These are phyloP conservation scores for Brettanomyces sp. DNA, from an alignment of 805 yeast genomes.

Conservation along the genomic window DNA sequence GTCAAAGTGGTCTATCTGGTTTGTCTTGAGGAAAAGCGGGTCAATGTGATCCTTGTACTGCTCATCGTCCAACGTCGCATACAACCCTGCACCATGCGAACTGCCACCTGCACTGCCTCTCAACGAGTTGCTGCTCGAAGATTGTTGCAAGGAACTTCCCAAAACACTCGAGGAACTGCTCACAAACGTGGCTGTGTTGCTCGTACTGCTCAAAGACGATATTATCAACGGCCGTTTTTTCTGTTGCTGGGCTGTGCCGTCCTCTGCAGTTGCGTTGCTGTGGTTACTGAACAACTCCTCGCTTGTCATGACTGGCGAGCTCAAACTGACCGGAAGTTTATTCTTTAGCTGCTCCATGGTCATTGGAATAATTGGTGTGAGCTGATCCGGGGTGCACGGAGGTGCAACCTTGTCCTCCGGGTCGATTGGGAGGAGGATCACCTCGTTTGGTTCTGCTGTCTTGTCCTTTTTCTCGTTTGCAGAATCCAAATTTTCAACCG, in stretches of 20 bases:
- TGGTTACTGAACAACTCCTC: neutral
- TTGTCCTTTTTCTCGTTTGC: neutral
- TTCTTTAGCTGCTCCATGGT: slow-evolving; percentile 3
- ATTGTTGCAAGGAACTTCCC: neutral
- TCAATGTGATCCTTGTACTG: slow-evolving; percentile 7
- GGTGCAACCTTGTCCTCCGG: slow-evolving; percentile 20
- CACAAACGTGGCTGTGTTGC: slow-evolving; percentile 6
- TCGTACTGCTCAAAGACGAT: slow-evolving; percentile 10
- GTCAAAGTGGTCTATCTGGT: slow-evolving; percentile 26
- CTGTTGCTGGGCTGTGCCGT: slow-evolving; percentile 2
- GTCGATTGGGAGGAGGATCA: slow-evolving; percentile 18
- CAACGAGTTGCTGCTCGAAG: neutral
- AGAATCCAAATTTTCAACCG: neutral
- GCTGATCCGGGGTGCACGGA: slow-evolving; percentile 20
- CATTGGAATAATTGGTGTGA: slow-evolving; percentile 18
- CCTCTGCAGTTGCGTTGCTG: neutral
- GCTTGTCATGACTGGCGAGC: neutral
- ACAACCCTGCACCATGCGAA: neutral
- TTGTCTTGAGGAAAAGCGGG: slow-evolving; percentile 21
- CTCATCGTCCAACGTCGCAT: neutral
- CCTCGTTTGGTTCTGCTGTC: slow-evolving; percentile 5
- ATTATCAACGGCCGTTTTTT: slow-evolving; percentile 5
- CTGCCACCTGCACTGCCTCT: neutral
- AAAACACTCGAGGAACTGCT: neutral
- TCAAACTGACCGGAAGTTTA: neutral